phyloP scores from a whole-genome alignment of 2,329 filamentous ascomycete genomes.

The Talaromyces sp. region DNA sequence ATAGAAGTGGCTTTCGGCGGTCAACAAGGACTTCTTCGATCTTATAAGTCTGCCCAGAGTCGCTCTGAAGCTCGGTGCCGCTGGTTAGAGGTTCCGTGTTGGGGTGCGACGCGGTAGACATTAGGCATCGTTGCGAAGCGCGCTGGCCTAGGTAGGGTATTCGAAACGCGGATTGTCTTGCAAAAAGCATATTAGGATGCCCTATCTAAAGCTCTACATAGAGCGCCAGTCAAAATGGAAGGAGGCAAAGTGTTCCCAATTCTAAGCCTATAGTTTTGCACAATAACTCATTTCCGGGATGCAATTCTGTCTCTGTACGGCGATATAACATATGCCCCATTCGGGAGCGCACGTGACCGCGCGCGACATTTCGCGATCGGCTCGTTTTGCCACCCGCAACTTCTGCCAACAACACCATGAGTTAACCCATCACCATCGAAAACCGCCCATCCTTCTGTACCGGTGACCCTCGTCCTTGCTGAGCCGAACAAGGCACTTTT shows the following conservation, averaged over 20 bases:
- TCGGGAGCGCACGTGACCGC: not conserved
- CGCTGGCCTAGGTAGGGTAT: not conserved
- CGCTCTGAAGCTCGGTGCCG: slow-evolving; percentile 12
- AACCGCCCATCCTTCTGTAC: not conserved
- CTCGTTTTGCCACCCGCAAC: not conserved
- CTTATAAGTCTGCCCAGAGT: slow-evolving; percentile 12
- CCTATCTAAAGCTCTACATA: not conserved
- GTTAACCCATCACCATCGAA: not conserved
- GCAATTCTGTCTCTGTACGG: not conserved
- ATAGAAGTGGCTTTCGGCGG: slow-evolving; percentile 1
- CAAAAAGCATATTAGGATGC: not conserved
- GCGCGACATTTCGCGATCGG: not conserved
- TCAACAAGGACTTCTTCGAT: slow-evolving; percentile 12
- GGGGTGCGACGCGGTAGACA: not conserved
- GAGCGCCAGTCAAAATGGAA: no score
- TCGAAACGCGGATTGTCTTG: not conserved
- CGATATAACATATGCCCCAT: not conserved
- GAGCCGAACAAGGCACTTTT: not conserved
- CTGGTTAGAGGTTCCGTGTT: slow-evolving; percentile 8
- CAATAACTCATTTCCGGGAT: no score
- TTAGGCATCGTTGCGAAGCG: not conserved
- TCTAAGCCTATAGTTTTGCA: no score
- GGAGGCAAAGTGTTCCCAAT: no score
- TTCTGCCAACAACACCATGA: not conserved
- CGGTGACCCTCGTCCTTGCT: not conserved